Percentiles rank a stretch among this genome's conserved stretches.
phyloP scores from a whole-genome alignment of 2,329 filamentous ascomycete genomes.

The Aspergillus quadrilineatus region DNA sequence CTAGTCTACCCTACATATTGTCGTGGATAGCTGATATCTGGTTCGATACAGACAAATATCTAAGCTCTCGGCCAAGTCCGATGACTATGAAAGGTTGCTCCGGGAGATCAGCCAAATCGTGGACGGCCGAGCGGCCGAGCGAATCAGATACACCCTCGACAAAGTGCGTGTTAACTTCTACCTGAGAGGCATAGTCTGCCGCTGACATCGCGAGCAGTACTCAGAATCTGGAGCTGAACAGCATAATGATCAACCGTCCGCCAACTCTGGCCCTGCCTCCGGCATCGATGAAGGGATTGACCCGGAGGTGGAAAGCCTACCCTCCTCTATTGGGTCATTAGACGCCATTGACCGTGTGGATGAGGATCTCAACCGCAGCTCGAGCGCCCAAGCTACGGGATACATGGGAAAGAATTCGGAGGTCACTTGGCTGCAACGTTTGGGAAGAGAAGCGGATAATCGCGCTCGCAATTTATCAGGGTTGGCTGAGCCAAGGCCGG shows the following conservation, averaged over 20 bases:
- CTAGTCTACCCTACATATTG: not conserved
- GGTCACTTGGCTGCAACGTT: constrained; percentile 46
- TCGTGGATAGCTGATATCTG: constrained; percentile 9
- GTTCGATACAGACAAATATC: constrained; percentile 31
- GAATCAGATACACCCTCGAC: constrained; percentile 38
- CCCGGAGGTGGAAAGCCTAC: constrained; percentile 28
- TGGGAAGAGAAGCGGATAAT: constrained; percentile 41
- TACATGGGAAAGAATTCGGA: constrained; percentile 50
- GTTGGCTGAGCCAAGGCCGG: constrained; percentile 29
- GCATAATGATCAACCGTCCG: constrained; percentile 25
- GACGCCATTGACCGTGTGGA: constrained; percentile 48
- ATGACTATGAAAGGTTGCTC: constrained; percentile 42
- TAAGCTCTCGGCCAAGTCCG: constrained; percentile 31
- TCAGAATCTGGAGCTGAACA: constrained; percentile 20
- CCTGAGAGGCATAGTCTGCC: not conserved
- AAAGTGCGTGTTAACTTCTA: constrained; percentile 29
- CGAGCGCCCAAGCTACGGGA: constrained; percentile 39
- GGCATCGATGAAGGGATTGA: constrained; percentile 30
- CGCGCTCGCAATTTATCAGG: constrained; percentile 30
- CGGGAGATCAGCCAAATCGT: constrained; percentile 38
- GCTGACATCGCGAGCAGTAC: constrained; percentile 21
- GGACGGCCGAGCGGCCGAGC: constrained; percentile 32
- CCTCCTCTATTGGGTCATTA: constrained; percentile 43
- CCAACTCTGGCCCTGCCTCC: constrained; percentile 26
- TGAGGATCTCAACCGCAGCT: constrained; percentile 44